phyloP scores from a whole-genome alignment of 2,329 filamentous ascomycete species.

The Spiromastix sp. region DNA sequence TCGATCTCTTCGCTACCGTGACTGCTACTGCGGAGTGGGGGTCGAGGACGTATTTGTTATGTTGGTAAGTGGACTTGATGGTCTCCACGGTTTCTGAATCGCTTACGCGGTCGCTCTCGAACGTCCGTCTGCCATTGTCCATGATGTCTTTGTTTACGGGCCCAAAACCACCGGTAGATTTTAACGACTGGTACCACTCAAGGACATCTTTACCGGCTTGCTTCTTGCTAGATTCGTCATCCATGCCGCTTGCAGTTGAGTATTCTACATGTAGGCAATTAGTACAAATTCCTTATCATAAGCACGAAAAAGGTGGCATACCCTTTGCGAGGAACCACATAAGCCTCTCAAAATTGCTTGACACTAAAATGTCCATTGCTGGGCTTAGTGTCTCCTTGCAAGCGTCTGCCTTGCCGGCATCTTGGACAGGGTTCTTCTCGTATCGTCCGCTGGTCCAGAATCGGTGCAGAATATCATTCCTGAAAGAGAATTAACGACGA shows the following conservation, averaged over 20 bases:
- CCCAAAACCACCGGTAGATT: slow-evolving; percentile 72
- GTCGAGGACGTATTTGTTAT: slow-evolving; percentile 71
- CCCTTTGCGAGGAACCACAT: slow-evolving; percentile 86
- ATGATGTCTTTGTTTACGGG: slow-evolving; percentile 67
- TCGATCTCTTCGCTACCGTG: slow-evolving; percentile 61
- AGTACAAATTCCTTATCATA: no score
- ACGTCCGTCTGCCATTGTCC: slow-evolving; percentile 58
- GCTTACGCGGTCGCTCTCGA: slow-evolving; percentile 65
- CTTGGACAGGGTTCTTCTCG: slow-evolving; percentile 62
- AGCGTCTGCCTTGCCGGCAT: slow-evolving; percentile 33
- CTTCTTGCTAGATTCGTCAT: slow-evolving; percentile 34
- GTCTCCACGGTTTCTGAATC: slow-evolving; percentile 58
- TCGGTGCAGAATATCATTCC: slow-evolving; percentile 90
- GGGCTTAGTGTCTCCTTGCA: slow-evolving; percentile 88
- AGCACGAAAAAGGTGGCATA: no score
- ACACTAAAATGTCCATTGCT: slow-evolving; percentile 96
- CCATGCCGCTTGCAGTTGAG: no score
- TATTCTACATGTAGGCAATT: no score
- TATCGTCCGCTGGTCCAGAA: slow-evolving; percentile 86
- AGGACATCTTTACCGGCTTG: slow-evolving; percentile 62
- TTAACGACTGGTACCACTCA: slow-evolving; percentile 69
- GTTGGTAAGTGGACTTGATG: slow-evolving; percentile 47
- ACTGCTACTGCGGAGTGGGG: slow-evolving; percentile 88
- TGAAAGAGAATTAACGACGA: no score
- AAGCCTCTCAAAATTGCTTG: slow-evolving; percentile 90